Base-by-base conservation (phyloP, 2,329 filamentous ascomycete species). In the Harringtonia lauricola region DNA sequence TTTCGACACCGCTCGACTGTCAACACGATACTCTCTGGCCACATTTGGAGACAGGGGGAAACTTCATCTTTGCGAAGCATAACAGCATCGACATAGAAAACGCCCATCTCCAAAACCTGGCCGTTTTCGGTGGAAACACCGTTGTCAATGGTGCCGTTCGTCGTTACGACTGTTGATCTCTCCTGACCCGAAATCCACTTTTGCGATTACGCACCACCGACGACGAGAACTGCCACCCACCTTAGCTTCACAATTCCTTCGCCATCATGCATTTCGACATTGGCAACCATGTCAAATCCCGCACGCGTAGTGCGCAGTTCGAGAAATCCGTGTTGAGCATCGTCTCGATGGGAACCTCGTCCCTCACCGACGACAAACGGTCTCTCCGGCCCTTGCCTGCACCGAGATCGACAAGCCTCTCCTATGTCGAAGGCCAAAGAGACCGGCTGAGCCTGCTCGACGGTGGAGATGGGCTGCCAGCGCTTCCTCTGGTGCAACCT, bases 301-400 rank as follows among this genome's bases (percentile, higher is more conserved):
- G 70, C 45, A 63, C 66, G 45, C 65, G 64, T 51, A 74, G 70
- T 53, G 59, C 72, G 34, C 70, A 74, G 49, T 59, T 73, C 42
- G 68, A 72, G 46, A 62, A 58, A 46, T 49, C 47, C 5, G 28
- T 52, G 24, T 33, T 41, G 15, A 49, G 40, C 22, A 45, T 51
- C 18, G 45, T 46, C 3, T 19, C 47, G 0, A 22, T 50, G 9
- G 45, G 48, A 29, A 39, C 40, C 10, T 15, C 39, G 15, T 33
- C 47, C 9, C 37, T 49, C 12, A 14, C 33, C 6, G 48, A 56
- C 33, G 50, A 55, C 34, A 47, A 44, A 17, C 43, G 44, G 13
- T 45, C 49, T 8, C 50, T 54, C 4, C 52, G 55, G 7, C 54
- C 59, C 5, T 39, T 54, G 21, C 53, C 59, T 10, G 54, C 58